Evolutionary conservation across 1,284 basidiomycete genomes (phyloP), one percentile per base, ranked within the genome.

Genomic region (Tranzscheliella williamsii): DNA sequence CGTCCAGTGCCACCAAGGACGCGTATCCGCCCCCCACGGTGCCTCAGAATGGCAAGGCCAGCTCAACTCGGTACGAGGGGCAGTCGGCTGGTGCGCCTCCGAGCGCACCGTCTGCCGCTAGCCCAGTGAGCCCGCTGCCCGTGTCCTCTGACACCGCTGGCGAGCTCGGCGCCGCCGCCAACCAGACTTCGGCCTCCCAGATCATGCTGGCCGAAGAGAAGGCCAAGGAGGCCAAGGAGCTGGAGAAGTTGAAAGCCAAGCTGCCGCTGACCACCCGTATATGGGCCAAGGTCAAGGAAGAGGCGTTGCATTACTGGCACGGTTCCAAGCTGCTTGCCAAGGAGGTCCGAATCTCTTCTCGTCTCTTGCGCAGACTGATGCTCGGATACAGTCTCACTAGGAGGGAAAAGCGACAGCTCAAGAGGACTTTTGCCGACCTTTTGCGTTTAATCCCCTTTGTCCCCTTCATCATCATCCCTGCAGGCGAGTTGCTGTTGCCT

Each of bases 401-500:
- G 58, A 84, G 95, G 77, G 94, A 98, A 79, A 85, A 90, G 55
- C 84, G 95, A 78, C 94, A 97, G 85, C 82, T 97, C 64, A 89
- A 85, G 79, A 86, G 94, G 47, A 98, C 94, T 0, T 97, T 92
- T 0, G 87, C 87, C 77, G 94, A 99, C 78, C 76, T 98, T 24
- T 79, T 99, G 45, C 86, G 95, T 30, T 85, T 98, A 17, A 86
- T 98, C 30, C 94, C 94, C 2, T 98, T 99, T 79, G 85, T 90
- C 11, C 90, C 92, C 40, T 97, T 99, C 80, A 79, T 99, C 53
- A 83, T 97, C 70, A 90, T 99, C 8, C 94, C 95, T 1, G 96
- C 96, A 82, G 97, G 97, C 90, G 95, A 99, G 78, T 78, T 99
- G 20, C 83, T 99, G n/a, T 84, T 99, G 2, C 94, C 95, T 3